Base-by-base conservation (phyloP, 345 rosid genomes). In the Linum usitatissimum region DNA sequence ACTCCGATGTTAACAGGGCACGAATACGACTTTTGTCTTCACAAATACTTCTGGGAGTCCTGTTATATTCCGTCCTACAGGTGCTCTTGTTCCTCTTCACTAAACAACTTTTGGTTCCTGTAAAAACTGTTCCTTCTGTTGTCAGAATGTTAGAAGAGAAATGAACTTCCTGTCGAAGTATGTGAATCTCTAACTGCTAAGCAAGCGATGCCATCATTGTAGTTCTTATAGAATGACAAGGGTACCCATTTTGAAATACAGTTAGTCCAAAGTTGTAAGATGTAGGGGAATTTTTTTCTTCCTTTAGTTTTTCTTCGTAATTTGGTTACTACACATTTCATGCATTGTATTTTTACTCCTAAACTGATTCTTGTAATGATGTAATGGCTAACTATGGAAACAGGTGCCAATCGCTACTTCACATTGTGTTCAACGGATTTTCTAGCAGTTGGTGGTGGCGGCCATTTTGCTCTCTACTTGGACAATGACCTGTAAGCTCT, bases 391-490 rank as follows among this genome's bases (percentile, higher is more conserved):
- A 18, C 60, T 61, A 64, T 58, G 70, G 59, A 71, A 75, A 57
- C 86, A 93, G 99, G 99, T 42, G 91, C 87, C 6, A 90, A 93
- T 68, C 80, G 87, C n/a, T 93, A 90, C 71, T 93, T 74, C 79
- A 93, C 99, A 18, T 73, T 90, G 81, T 90, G 97, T 74, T 80
- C 88, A 14, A 69, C 82, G 6, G 94, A 87, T 53, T 90, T 59
- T 75, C 75, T 93, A 59, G 99, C 99, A 55, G 71, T 93, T 21
- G 99, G 97, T 13, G 97, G 99, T 38, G 99, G 99, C 63, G 86
- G 97, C 58, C 92, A 85, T 62, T 93, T 93, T 73, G 99, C 96
- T 55, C 80, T 90, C 56, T 93, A 93, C 76, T 76, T 93, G 63
- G 97, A 93, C 65, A 77, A 78, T 67, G 99, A 90, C 57, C 83